Evolutionary conservation across 1,284 basidiomycete species (phyloP).

Genomic region (Cutaneotrichosporon cutaneum): DNA sequence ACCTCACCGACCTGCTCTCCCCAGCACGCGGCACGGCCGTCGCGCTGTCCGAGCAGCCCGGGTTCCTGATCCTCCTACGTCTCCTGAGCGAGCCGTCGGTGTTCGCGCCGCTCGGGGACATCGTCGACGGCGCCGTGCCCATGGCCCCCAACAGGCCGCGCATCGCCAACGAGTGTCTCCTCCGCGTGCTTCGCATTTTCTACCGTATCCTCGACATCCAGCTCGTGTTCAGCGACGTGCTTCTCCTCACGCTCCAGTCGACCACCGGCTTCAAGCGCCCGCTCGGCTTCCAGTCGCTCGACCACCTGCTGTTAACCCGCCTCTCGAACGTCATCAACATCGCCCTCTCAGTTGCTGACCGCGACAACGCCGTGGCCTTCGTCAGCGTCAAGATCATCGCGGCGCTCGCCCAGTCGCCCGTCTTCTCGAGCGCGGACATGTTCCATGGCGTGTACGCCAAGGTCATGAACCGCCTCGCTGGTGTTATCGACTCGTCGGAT

Average conservation of each 20-base stretch:
- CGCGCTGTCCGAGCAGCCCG: slow-evolving; percentile 66
- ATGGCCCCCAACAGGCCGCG: slow-evolving; percentile 58
- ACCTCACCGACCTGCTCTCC: slow-evolving; percentile 59
- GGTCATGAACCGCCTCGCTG: slow-evolving; percentile 63
- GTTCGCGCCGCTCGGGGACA: slow-evolving; percentile 59
- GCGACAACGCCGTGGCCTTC: slow-evolving; percentile 70
- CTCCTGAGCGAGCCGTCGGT: slow-evolving; percentile 66
- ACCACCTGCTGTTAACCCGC: slow-evolving; percentile 76
- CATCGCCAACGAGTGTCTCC: slow-evolving; percentile 61
- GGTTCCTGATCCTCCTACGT: slow-evolving; percentile 79
- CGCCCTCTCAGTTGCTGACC: slow-evolving; percentile 74
- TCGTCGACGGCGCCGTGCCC: slow-evolving; percentile 31
- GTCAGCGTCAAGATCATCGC: slow-evolving; percentile 77
- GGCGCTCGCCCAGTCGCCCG: slow-evolving; percentile 60
- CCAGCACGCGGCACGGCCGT: slow-evolving; percentile 36
- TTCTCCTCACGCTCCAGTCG: slow-evolving; percentile 74
- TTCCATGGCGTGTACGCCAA: slow-evolving; percentile 60
- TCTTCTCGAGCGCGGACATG: slow-evolving; percentile 58
- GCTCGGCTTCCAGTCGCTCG: slow-evolving; percentile 57
- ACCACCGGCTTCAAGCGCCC: slow-evolving; percentile 42
- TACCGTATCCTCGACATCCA: slow-evolving; percentile 81
- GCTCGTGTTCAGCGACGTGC: slow-evolving; percentile 82
- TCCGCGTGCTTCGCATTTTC: slow-evolving; percentile 77
- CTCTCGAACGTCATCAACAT: slow-evolving; percentile 74
- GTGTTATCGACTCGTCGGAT: slow-evolving; percentile 74